A percentile compares a stretch with the other conserved stretches of the same genome.
Conservation (phyloP, 192 early-diverging fungal genomes). For the Podila epicladia region DNA sequence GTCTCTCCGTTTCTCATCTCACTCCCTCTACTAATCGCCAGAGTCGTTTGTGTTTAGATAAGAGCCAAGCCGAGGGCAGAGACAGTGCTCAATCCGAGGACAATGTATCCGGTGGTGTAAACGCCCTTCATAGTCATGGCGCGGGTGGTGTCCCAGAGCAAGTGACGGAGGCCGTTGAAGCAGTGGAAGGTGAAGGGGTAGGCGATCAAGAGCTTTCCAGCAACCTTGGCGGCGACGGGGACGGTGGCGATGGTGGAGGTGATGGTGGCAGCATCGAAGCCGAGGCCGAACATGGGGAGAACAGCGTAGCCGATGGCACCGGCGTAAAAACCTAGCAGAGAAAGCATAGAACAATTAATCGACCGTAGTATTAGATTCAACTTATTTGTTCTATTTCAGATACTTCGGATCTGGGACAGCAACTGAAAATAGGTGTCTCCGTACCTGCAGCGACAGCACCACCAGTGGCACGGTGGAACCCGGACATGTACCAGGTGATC, state of each 20-base stretch:
- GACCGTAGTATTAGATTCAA: background rate
- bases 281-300: slow-evolving; percentile 66
- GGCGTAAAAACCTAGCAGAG: slow-evolving; percentile 64
- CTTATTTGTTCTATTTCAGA: background rate
- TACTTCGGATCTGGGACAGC: background rate
- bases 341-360: background rate
- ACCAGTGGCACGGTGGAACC: slow-evolving; percentile 80
- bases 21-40: background rate
- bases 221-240: slow-evolving; percentile 74
- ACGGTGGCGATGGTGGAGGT: slow-evolving; percentile 71
- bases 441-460: slow-evolving; percentile 73
- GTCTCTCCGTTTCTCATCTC: background rate
- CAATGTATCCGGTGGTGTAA: slow-evolving; percentile 81
- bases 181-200: slow-evolving; percentile 83
- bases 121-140: slow-evolving; percentile 82
- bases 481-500: slow-evolving; percentile 84
- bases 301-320: slow-evolving; percentile 75
- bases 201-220: slow-evolving; percentile 77
- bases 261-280: slow-evolving; percentile 73
- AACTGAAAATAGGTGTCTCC: background rate
- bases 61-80: slow-evolving; percentile 62
- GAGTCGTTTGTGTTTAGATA: slow-evolving; percentile 50
- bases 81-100: slow-evolving; percentile 71
- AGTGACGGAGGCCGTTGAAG: slow-evolving; percentile 89
- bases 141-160: slow-evolving; percentile 87